Evolutionary conservation across 306 rosid genomes (phyloP).

Genomic region (Hippophae gyantsensis): DNA sequence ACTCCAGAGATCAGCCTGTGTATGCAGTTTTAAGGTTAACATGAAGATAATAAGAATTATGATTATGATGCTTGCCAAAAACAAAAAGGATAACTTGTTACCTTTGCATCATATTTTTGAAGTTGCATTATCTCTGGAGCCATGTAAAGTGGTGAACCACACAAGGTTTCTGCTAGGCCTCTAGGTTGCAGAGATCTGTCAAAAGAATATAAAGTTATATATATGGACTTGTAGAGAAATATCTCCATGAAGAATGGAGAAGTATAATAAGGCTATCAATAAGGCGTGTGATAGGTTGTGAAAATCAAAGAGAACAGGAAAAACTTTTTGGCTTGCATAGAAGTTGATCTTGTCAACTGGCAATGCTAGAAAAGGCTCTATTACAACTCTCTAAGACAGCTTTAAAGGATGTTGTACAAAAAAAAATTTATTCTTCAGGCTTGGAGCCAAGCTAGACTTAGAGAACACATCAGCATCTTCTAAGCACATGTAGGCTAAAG

Average conservation of each 20-base stretch:
- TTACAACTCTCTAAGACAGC: too few species aligned
- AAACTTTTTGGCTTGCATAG: too few species aligned
- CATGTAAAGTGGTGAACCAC: constrained; percentile 99
- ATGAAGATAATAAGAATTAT: constrained; percentile 20
- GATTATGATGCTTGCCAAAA: background rate
- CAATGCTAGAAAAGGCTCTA: too few species aligned
- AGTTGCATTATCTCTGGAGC: constrained; percentile 99
- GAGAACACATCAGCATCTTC: too few species aligned
- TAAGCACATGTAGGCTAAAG: too few species aligned
- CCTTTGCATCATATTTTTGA: constrained; percentile 98
- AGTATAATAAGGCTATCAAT: background rate
- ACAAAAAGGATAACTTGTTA: constrained; percentile 27
- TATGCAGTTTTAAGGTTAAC: constrained; percentile 40
- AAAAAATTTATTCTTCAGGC: too few species aligned
- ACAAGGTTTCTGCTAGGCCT: constrained; percentile 97
- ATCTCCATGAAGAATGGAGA: constrained; percentile 3
- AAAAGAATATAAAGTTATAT: constrained; percentile 17
- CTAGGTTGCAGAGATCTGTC: constrained; percentile 87
- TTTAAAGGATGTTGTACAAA: too few species aligned
- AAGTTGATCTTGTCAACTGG: too few species aligned
- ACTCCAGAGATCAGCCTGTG: constrained; percentile 99
- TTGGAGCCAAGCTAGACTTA: too few species aligned
- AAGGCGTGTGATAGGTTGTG: too few species aligned
- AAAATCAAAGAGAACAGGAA: too few species aligned
- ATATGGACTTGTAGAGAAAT: constrained; percentile 9